A percentile compares a stretch with the other conserved stretches of the same genome.
Conservation (phyloP, 345 rosid species). For the Triadica sebifera region DNA sequence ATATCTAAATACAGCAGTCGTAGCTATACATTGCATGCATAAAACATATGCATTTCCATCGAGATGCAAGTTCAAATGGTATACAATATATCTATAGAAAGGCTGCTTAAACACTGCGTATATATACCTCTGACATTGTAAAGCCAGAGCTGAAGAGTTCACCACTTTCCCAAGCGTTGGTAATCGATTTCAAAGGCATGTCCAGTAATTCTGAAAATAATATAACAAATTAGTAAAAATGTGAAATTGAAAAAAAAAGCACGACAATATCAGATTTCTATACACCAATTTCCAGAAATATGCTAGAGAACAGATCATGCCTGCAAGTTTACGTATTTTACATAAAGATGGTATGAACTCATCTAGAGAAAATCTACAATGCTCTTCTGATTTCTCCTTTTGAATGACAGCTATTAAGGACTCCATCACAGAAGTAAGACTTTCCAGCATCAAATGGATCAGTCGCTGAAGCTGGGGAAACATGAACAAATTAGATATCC, state of each 20-base stretch:
- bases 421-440: conserved; percentile 55
- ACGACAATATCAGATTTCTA: neutral
- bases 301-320: conserved; percentile 36
- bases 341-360: conserved; percentile 69
- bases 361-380: conserved; percentile 38
- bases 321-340: conserved; percentile 84
- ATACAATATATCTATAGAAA: neutral
- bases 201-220: conserved; percentile 65
- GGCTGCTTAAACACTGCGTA: neutral
- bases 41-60: neutral
- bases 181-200: conserved; percentile 84
- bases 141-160: conserved; percentile 70
- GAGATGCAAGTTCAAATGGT: neutral
- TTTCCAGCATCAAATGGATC: conserved; percentile 72
- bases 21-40: conserved; percentile 28
- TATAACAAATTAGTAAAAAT: conserved; percentile 9
- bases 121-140: conserved; percentile 67
- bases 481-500: conserved; percentile 10
- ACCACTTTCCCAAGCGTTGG: conserved; percentile 80
- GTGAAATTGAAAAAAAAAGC: neutral
- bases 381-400: conserved; percentile 41
- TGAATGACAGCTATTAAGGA: conserved; percentile 43
- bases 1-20: neutral
- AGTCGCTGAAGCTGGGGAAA: conserved; percentile 74
- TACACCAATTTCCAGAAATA: conserved; percentile 9